phyloP scores from a whole-genome alignment of 495 filamentous ascomycete species.

The Penicillium nucicola region DNA sequence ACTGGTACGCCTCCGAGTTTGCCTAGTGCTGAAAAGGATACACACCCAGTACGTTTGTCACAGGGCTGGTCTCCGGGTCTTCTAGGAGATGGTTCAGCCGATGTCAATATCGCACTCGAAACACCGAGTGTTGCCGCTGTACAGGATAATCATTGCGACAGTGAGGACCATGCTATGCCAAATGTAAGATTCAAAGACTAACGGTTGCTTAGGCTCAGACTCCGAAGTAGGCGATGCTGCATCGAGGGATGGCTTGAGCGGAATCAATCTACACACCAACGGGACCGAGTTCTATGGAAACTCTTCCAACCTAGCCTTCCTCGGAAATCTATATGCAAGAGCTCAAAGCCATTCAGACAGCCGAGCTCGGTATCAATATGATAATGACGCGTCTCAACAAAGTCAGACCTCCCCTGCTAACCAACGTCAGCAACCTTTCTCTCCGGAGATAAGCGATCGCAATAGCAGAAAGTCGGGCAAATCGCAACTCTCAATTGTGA shows the following conservation, averaged over 20 bases:
- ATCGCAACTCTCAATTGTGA: conserved; percentile 23
- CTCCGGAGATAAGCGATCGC: neutral
- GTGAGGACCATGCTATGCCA: neutral
- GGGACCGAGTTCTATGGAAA: conserved; percentile 29
- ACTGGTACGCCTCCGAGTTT: neutral
- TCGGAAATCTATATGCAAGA: conserved; percentile 20
- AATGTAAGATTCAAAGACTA: neutral
- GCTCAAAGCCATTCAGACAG: conserved; percentile 19
- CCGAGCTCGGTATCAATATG: neutral
- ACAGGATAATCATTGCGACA: neutral
- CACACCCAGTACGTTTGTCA: neutral
- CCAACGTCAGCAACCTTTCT: too few species aligned
- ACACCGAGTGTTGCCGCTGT: neutral
- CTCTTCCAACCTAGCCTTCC: conserved; percentile 24
- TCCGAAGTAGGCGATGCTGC: conserved; percentile 19
- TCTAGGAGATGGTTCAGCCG: too few species aligned
- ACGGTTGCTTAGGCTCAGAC: neutral
- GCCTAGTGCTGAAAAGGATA: neutral
- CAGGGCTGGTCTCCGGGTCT: neutral
- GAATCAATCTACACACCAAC: conserved; percentile 25
- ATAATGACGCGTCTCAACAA: neutral
- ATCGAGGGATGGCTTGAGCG: conserved; percentile 21
- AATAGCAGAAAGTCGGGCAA: neutral
- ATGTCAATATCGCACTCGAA: neutral
- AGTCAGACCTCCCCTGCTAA: neutral